These are phyloP conservation scores for Seiridium unicorne DNA, from an alignment of 2,329 filamentous ascomycete species.

Conservation along the genomic window DNA sequence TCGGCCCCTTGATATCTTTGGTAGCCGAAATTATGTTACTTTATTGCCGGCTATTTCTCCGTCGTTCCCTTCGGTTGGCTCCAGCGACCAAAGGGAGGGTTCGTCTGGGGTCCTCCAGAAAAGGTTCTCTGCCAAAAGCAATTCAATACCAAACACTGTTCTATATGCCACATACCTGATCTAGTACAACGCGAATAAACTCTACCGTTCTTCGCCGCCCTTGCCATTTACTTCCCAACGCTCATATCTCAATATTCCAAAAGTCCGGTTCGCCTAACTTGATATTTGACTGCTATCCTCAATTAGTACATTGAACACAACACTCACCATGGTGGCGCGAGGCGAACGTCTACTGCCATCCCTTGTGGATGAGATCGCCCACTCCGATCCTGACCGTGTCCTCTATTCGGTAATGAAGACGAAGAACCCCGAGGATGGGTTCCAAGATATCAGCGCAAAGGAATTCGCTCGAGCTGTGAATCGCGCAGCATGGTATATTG, in stretches of 20 bases:
- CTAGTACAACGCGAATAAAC: not conserved
- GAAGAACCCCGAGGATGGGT: slow-evolving; percentile 18
- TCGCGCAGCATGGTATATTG: slow-evolving; percentile 30
- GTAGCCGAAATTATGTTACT: not conserved
- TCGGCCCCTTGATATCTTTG: not conserved
- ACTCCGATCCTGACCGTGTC: slow-evolving; percentile 16
- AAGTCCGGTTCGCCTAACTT: too few species aligned
- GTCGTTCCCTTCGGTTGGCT: not conserved
- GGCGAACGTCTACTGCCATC: not conserved
- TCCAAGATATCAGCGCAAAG: slow-evolving; percentile 16
- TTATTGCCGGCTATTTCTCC: not conserved
- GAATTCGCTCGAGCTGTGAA: slow-evolving; percentile 18
- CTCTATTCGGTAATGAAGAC: slow-evolving; percentile 20
- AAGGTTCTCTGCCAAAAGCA: too few species aligned
- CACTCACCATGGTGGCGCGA: not conserved
- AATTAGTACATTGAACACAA: not conserved
- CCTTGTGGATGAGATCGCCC: slow-evolving; percentile 20
- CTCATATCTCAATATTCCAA: too few species aligned
- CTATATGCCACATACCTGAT: not conserved
- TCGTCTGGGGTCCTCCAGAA: too few species aligned
- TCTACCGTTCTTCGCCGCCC: not conserved
- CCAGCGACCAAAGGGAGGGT: too few species aligned
- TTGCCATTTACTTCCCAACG: not conserved
- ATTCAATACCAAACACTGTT: not conserved
- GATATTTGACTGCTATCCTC: not conserved